Base-by-base conservation (phyloP, 768 basidiomycete species). In the Collybia sp. region DNA sequence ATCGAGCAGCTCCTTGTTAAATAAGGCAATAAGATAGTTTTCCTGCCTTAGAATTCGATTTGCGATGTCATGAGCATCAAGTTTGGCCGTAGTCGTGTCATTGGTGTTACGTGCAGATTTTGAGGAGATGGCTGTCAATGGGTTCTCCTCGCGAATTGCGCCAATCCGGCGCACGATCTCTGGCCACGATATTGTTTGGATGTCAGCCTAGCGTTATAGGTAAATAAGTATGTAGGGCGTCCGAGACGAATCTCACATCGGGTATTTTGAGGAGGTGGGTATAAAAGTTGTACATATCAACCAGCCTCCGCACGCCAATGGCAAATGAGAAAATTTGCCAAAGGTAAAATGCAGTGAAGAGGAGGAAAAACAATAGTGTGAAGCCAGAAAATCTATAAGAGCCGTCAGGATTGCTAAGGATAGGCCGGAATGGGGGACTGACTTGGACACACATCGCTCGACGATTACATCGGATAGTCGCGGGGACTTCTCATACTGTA, bases 41-140 rank as follows among this genome's bases (percentile, higher is more conserved):
- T 98, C 96, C 62, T 97, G 92, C 30, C 96, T 80, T 82, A 99
- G 79, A 57, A 99, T 97, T 43, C 96, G 86, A 61, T 97, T 98
- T 3, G 95, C 95, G 44, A 98, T 83, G 65, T 98, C 95, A 60
- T 99, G 96, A 2, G 95, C 96, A 55, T 99, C 96, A 6, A 99
- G 80, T 60, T 90, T 90, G 40, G 92, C 89, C 1, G 81, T 84
- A 9, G 83, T 75, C 3, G 84, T 78, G 51, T 85, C 77, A 53
- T 81, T 79, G 0, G 72, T 68, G 41, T 64, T 70, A 41, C 71
- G 68, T 3, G 72, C 63, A 36, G 48, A 69, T 53, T 76, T 72
- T 3, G 85, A 87, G 0, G 89, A 88, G 4, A 93, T 72, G 2
- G 91, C 92, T 0, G 94, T 95, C 18, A 93, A 73, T 2, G 94